Evolutionary conservation across 116 monocot genomes (phyloP).

Genomic region (Dioscorea cayenensis): DNA sequence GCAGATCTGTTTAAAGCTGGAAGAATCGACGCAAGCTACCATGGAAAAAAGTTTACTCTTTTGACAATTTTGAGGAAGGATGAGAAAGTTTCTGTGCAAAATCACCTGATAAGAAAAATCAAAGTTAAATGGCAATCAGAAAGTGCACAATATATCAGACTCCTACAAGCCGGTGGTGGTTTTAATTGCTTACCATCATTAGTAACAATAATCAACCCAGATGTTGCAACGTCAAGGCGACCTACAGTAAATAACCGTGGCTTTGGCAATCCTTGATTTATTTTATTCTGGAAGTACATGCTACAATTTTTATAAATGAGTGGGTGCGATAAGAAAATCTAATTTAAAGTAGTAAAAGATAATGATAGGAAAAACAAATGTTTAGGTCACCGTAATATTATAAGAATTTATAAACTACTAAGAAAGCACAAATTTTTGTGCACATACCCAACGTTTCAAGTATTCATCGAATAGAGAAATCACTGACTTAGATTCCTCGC

Average conservation of each 20-base stretch:
- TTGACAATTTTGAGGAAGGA: slow-evolving; percentile 83
- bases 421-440: neutral
- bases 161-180: neutral
- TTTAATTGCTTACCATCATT: slow-evolving; percentile 65
- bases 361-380: neutral
- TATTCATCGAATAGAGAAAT: slow-evolving; percentile 81
- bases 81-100: slow-evolving; percentile 86
- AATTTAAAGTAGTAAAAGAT: neutral
- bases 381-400: neutral
- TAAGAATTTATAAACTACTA: neutral
- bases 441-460: slow-evolving; percentile 83
- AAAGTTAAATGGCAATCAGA: neutral
- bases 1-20: too few species aligned
- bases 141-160: neutral
- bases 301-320: neutral
- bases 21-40: too few species aligned
- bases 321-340: neutral
- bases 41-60: slow-evolving; percentile 53
- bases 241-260: slow-evolving; percentile 89
- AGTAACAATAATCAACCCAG: slow-evolving; percentile 81
- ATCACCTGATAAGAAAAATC: slow-evolving; percentile 47
- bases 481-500: slow-evolving; percentile 71
- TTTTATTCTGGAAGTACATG: slow-evolving; percentile 49
- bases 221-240: slow-evolving; percentile 94
- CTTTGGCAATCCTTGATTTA: slow-evolving; percentile 69